Conservation (phyloP, 371 early-diverging fungal species). For the Haplosporangium sp. region DNA sequence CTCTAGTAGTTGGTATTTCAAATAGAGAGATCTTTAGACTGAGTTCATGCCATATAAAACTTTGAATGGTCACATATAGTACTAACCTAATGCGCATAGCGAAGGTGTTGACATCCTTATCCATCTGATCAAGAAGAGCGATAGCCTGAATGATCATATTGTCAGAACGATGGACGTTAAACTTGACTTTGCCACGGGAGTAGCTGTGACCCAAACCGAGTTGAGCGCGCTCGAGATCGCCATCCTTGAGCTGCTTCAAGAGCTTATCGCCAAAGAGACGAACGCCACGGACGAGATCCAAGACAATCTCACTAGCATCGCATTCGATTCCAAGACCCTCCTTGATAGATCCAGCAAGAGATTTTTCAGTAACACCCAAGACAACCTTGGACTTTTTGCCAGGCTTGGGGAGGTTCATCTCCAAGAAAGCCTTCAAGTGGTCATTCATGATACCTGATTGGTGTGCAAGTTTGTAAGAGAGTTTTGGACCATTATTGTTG, state of each 20-base stretch:
- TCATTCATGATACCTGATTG: constrained; percentile 80
- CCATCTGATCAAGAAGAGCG: constrained; percentile 91
- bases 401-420: constrained; percentile 90
- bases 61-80: too few species aligned
- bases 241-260: constrained; percentile 88
- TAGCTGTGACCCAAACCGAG: constrained; percentile 98
- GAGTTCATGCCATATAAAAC: too few species aligned
- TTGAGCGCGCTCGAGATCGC: constrained; percentile 93
- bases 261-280: constrained; percentile 92
- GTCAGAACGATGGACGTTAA: constrained; percentile 96
- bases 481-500: too few species aligned
- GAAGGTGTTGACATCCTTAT: constrained; percentile 97
- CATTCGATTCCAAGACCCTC: constrained; percentile 82
- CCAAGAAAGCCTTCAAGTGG: constrained; percentile 91
- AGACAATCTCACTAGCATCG: constrained; percentile 82
- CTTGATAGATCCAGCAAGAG: constrained; percentile 65
- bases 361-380: constrained; percentile 96
- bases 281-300: constrained; percentile 94
- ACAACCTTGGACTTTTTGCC: constrained; percentile 78
- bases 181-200: constrained; percentile 98
- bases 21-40: background rate
- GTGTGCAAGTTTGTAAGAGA: too few species aligned
- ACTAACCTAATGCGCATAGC: constrained; percentile 89
- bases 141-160: constrained; percentile 98
- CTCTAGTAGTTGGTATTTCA: constrained; percentile 60